Evolutionary conservation across 371 early-diverging fungal species (phyloP).

Genomic region (Sporodiniella umbellata): DNA sequence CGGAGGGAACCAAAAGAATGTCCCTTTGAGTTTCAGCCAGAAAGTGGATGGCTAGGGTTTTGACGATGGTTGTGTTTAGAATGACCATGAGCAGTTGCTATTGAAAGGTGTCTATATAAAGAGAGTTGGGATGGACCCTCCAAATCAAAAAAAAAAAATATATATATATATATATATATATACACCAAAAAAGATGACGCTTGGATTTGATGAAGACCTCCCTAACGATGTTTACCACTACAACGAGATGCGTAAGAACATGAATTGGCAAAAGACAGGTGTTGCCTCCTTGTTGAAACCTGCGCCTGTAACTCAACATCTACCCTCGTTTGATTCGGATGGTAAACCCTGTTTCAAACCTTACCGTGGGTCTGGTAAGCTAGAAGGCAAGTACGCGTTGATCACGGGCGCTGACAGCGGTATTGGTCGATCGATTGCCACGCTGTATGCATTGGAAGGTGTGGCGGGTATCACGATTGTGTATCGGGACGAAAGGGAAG

Average conservation of each 20-base stretch:
- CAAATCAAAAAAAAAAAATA: too few species aligned
- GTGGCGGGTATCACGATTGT: slow-evolving; percentile 47
- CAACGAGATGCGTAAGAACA: slow-evolving; percentile 42
- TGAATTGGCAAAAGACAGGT: slow-evolving; percentile 43
- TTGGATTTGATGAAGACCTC: slow-evolving; percentile 49
- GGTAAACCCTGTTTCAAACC: slow-evolving; percentile 41
- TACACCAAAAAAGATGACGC: slow-evolving; percentile 24
- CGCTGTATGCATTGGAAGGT: slow-evolving; percentile 48
- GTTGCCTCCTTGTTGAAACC: slow-evolving; percentile 44
- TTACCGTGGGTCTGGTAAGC: slow-evolving; percentile 40
- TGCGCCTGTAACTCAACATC: slow-evolving; percentile 45
- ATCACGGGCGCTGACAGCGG: slow-evolving; percentile 52
- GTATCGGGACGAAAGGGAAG: slow-evolving; percentile 48
- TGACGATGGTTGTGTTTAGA: too few species aligned
- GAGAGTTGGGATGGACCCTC: too few species aligned
- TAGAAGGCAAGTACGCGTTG: slow-evolving; percentile 41
- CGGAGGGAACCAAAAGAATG: too few species aligned
- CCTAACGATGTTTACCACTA: slow-evolving; percentile 46
- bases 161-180: not conserved
- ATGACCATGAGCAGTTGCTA: too few species aligned
- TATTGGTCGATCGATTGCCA: slow-evolving; percentile 47
- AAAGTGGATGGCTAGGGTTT: too few species aligned
- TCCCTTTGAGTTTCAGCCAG: too few species aligned
- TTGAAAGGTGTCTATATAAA: too few species aligned
- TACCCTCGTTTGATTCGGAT: slow-evolving; percentile 36